Percentiles rank a stretch among this genome's conserved stretches.
Evolutionary conservation across 2,329 filamentous ascomycete species (phyloP).

Genomic region (Colletotrichum scovillei): DNA sequence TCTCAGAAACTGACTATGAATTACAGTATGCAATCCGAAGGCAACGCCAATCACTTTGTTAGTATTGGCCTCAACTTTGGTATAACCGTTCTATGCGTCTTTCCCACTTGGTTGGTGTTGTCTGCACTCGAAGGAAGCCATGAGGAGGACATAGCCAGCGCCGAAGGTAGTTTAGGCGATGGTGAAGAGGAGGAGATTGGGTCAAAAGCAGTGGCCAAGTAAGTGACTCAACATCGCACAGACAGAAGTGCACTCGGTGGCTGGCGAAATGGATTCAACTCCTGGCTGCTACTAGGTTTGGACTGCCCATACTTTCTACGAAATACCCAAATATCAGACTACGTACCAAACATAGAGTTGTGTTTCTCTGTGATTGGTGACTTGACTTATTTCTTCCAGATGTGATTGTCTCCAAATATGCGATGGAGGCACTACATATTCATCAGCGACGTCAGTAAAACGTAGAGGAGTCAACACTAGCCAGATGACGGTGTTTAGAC

Average conservation of each 20-base stretch:
- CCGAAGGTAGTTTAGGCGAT: neutral
- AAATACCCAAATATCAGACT: neutral
- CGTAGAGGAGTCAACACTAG: neutral
- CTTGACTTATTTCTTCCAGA: too few species aligned
- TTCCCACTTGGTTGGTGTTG: conserved; percentile 11
- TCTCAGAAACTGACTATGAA: neutral
- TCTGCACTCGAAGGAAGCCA: conserved; percentile 17
- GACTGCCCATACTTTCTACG: neutral
- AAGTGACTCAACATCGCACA: neutral
- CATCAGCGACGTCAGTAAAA: neutral
- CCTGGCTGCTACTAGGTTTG: neutral
- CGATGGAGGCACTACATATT: neutral
- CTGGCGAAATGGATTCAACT: neutral
- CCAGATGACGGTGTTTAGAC: neutral
- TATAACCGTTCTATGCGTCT: conserved; percentile 9
- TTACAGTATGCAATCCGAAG: conserved; percentile 18
- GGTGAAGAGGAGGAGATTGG: neutral
- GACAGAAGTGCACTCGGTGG: too few species aligned
- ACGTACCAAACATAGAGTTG: neutral
- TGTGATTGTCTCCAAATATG: too few species aligned
- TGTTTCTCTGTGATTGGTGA: neutral
- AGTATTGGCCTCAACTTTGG: conserved; percentile 20
- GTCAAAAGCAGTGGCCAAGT: neutral
- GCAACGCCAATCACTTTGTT: conserved; percentile 25
- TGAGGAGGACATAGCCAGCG: neutral